Base-by-base conservation (phyloP, 2,329 filamentous ascomycete species). In the Fusarium goolgardi region DNA sequence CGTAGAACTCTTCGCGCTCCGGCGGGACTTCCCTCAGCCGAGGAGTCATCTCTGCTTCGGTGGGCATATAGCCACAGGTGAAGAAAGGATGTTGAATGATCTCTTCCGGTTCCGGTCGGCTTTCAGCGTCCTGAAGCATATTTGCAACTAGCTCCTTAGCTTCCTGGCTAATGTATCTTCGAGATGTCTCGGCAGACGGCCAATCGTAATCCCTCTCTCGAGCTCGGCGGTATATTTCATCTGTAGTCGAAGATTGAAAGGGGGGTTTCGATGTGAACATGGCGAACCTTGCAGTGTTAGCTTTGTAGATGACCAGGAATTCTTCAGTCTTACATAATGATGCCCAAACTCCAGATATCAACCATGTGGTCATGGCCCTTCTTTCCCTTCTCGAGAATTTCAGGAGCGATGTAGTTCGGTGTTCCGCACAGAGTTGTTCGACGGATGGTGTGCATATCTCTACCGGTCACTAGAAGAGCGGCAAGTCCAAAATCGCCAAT, bases 351-450 rank as follows among this genome's bases (percentile, higher is more conserved):
- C 96, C 96, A 99, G 57, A 99, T 92, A 77, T 99, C 96, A 5
- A 99, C 96, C 83, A 96, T 97, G 77, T 98, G 94, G 71, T 97
- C 96, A 77, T 99, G 96, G 0, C 96, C 96, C 73, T 95, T 93
- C 76, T 93, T 96, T 34, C 91, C 93, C 83, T 96, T 97, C 75
- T 97, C 93, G 52, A 99, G 81, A 65, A 99, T 97, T 76, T 99
- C 96, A 0, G 96, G 96, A 0, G 96, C 96, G 72, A 99, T 97
- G 78, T 99, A 99, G 79, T 99, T 99, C 3, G 96, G 96, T 6
- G 96, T 99, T 60, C 96, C 96, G 73, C 96, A 99, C 62, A 99
- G 88, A 9, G 96, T 99, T 27, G 93, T 97, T 74, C 96, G 88
- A 68, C 96, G 89, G 73, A 89, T 89, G 63, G 88, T 93, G 78